Conservation (phyloP, 768 basidiomycete genomes). For the Paxillus rubicundulus region DNA sequence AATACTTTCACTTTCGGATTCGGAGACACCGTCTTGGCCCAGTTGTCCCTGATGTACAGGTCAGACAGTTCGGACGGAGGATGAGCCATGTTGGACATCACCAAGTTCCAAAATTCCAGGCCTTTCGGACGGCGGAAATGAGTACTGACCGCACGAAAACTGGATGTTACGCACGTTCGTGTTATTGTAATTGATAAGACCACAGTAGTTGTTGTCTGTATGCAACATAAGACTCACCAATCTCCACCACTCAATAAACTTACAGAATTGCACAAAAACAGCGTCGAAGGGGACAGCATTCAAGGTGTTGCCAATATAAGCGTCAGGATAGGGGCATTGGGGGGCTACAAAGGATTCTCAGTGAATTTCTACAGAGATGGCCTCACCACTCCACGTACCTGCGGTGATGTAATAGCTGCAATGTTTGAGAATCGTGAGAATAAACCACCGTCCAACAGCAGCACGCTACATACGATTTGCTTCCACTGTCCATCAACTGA, state of each 20-base stretch:
- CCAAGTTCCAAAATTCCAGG: conserved; percentile 46
- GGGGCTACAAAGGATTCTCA: conserved; percentile 20
- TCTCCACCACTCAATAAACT: not conserved
- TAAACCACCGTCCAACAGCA: not conserved
- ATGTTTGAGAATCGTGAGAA: conserved; percentile 3
- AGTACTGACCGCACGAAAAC: not conserved
- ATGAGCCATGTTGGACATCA: conserved; percentile 8
- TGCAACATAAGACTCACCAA: not conserved
- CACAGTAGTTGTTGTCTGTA: conserved; percentile 50
- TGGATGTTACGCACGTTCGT: conserved; percentile 32
- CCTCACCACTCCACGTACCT: conserved; percentile 15
- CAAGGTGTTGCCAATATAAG: conserved; percentile 41
- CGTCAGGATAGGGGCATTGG: conserved; percentile 50
- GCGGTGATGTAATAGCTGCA: conserved; percentile 44
- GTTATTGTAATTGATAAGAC: conserved; percentile 42
- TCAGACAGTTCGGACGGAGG: not conserved
- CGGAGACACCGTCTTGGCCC: conserved; percentile 44
- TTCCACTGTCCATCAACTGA: conserved; percentile 27
- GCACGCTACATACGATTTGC: conserved; percentile 19
- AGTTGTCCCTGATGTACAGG: conserved; percentile 40
- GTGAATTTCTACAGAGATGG: not conserved
- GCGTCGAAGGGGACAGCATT: conserved; percentile 47
- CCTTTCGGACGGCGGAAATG: conserved; percentile 32
- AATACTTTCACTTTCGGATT: conserved; percentile 48
- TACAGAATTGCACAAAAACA: conserved; percentile 51